Evolutionary conservation across 2,329 filamentous ascomycete species (phyloP).

Genomic region (Pestalotiopsis sp.): DNA sequence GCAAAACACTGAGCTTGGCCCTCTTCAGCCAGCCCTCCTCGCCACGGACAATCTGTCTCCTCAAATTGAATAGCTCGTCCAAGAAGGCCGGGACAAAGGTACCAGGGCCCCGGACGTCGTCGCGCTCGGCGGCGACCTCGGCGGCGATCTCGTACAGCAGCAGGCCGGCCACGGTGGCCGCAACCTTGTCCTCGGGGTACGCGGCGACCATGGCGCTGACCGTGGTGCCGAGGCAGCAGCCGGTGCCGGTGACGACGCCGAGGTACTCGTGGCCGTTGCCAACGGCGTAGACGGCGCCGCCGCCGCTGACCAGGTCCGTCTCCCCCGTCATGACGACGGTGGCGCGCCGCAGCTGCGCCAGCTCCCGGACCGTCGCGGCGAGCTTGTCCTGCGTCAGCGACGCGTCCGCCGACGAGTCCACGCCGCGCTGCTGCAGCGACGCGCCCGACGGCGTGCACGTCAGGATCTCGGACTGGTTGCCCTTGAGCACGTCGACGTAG

Average conservation of each 20-base stretch:
- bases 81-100: conserved; percentile 85
- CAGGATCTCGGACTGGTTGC: conserved; percentile 91
- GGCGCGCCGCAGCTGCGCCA: conserved; percentile 70
- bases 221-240: conserved; percentile 82
- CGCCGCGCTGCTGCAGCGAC: conserved; percentile 70
- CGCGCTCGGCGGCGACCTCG: conserved; percentile 65
- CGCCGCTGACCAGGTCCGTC: conserved; percentile 78
- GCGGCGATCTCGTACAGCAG: conserved; percentile 77
- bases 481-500: conserved; percentile 88
- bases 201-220: conserved; percentile 76
- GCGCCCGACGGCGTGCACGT: conserved; percentile 53
- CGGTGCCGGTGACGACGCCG: conserved; percentile 74
- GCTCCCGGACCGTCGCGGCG: conserved; percentile 60
- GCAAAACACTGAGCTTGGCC: conserved; percentile 42
- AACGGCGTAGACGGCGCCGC: conserved; percentile 65
- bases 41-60: conserved; percentile 48
- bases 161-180: conserved; percentile 72
- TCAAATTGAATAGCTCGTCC: conserved; percentile 63
- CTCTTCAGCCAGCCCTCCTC: conserved; percentile 53
- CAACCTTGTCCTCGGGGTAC: conserved; percentile 63
- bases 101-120: conserved; percentile 75
- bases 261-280: conserved; percentile 76
- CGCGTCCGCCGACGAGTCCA: conserved; percentile 71
- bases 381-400: conserved; percentile 48
- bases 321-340: conserved; percentile 82